Evolutionary conservation across 495 filamentous ascomycete genomes (phyloP).

Genomic region (Trichoderma asperelloides): DNA sequence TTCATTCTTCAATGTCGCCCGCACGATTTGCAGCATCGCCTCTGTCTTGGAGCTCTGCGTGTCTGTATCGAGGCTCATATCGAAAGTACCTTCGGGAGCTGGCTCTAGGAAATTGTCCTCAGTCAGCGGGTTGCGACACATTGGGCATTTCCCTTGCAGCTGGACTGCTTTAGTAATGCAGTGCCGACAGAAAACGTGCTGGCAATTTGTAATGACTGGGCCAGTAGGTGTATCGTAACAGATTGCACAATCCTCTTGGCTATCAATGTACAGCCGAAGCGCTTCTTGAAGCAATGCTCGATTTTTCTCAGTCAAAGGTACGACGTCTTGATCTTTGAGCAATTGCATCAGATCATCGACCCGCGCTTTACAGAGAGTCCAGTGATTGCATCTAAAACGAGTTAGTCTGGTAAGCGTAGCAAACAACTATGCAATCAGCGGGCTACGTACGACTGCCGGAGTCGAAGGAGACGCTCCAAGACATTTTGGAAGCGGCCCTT

Average conservation of each 20-base stretch:
- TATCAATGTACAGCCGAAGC: slow-evolving; percentile 70
- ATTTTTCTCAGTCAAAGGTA: slow-evolving; percentile 68
- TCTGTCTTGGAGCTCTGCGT: slow-evolving; percentile 77
- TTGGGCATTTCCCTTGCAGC: slow-evolving; percentile 73
- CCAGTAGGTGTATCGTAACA: slow-evolving; percentile 67
- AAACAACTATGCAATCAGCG: background rate
- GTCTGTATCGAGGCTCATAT: slow-evolving; percentile 48
- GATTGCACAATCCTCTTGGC: slow-evolving; percentile 74
- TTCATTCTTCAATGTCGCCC: slow-evolving; percentile 56
- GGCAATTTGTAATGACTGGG: slow-evolving; percentile 83
- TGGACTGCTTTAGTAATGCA: slow-evolving; percentile 78
- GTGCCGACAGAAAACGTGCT: slow-evolving; percentile 65
- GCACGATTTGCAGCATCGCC: slow-evolving; percentile 68
- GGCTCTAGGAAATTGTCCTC: slow-evolving; percentile 55
- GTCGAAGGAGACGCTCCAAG: slow-evolving; percentile 72
- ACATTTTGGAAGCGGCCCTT: slow-evolving; percentile 47
- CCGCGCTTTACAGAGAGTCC: slow-evolving; percentile 67
- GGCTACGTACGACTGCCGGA: slow-evolving; percentile 55
- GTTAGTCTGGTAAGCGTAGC: background rate
- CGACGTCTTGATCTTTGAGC: slow-evolving; percentile 55
- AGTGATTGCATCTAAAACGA: slow-evolving; percentile 55
- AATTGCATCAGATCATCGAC: slow-evolving; percentile 59
- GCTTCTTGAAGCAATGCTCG: slow-evolving; percentile 63
- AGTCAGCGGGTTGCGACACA: slow-evolving; percentile 72
- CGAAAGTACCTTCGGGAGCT: slow-evolving; percentile 41